phyloP scores from a whole-genome alignment of 805 yeast species.

The Wickerhamiella sergipiensis region DNA sequence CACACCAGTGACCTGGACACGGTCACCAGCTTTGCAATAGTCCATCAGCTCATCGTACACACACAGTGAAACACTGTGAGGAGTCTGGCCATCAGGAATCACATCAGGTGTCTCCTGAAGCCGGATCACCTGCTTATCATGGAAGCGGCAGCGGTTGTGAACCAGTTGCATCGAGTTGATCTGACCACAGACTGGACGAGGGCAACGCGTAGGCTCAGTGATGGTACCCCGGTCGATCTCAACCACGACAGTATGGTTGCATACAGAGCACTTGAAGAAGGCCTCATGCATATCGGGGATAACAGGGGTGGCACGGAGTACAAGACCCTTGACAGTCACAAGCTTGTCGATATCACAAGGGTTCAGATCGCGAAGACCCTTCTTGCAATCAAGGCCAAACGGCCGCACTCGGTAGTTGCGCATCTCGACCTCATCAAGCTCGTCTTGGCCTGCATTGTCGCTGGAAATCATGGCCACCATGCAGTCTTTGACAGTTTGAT shows the following conservation, averaged over 20 bases:
- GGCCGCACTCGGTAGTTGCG: constrained; percentile 81
- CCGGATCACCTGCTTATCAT: constrained; percentile 88
- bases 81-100: constrained; percentile 98
- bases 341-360: constrained; percentile 91
- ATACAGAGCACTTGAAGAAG: constrained; percentile 86
- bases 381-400: constrained; percentile 51
- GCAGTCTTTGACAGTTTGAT: constrained; percentile 83
- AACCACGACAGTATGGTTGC: constrained; percentile 83
- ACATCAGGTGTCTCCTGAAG: constrained; percentile 92
- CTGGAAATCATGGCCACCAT: constrained; percentile 39
- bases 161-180: constrained; percentile 77
- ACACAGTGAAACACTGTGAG: constrained; percentile 87
- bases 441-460: constrained; percentile 19
- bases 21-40: constrained; percentile 89
- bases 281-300: constrained; percentile 98
- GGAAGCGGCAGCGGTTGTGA: constrained; percentile 85
- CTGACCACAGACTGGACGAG: constrained; percentile 74
- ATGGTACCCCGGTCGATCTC: constrained; percentile 92
- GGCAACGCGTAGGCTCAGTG: constrained; percentile 85
- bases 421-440: constrained; percentile 61
- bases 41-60: constrained; percentile 95
- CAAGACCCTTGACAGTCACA: constrained; percentile 82
- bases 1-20: constrained; percentile 89
- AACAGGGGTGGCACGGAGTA: constrained; percentile 74
- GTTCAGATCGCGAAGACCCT: constrained; percentile 84